These are phyloP conservation scores for Neurospora discreta DNA, from an alignment of 495 filamentous ascomycete genomes.

Conservation along the genomic window DNA sequence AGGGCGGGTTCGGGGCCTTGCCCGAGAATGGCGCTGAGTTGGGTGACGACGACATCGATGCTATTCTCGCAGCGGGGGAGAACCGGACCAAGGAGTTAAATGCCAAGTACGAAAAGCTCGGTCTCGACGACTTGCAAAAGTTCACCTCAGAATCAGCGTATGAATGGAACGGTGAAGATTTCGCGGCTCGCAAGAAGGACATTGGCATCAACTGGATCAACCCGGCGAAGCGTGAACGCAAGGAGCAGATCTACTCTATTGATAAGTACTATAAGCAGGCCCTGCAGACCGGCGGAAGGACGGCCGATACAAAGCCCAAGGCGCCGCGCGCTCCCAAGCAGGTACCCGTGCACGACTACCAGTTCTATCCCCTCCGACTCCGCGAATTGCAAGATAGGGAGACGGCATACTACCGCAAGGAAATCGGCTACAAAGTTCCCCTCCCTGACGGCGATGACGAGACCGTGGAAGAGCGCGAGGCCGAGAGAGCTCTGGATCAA, in stretches of 20 bases:
- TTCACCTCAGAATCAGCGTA: conserved; percentile 95
- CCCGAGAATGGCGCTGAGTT: conserved; percentile 51
- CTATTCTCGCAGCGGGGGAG: conserved; percentile 77
- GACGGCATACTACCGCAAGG: conserved; percentile 89
- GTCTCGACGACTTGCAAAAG: conserved; percentile 95
- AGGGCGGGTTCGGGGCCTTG: conserved; percentile 46
- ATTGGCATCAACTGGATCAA: conserved; percentile 97
- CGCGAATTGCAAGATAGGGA: conserved; percentile 90
- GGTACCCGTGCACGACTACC: conserved; percentile 83
- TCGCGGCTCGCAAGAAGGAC: conserved; percentile 84
- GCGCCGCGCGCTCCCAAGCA: conserved; percentile 95
- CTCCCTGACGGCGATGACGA: conserved; percentile 77
- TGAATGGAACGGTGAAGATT: conserved; percentile 97
- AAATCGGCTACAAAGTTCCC: conserved; percentile 86
- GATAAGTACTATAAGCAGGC: conserved; percentile 98
- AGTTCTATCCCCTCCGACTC: conserved; percentile 81
- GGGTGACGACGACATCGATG: conserved; percentile 80
- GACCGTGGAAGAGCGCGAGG: conserved; percentile 70
- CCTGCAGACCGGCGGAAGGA: conserved; percentile 71
- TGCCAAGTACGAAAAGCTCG: conserved; percentile 92
- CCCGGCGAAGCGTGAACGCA: conserved; percentile 94
- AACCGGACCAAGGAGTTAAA: conserved; percentile 80
- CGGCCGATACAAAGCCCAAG: conserved; percentile 83
- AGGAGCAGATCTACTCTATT: conserved; percentile 95
- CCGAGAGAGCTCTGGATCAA: conserved; percentile 79